Conservation (phyloP, 129 eudicot genomes). For the Centaurea solstitialis region DNA sequence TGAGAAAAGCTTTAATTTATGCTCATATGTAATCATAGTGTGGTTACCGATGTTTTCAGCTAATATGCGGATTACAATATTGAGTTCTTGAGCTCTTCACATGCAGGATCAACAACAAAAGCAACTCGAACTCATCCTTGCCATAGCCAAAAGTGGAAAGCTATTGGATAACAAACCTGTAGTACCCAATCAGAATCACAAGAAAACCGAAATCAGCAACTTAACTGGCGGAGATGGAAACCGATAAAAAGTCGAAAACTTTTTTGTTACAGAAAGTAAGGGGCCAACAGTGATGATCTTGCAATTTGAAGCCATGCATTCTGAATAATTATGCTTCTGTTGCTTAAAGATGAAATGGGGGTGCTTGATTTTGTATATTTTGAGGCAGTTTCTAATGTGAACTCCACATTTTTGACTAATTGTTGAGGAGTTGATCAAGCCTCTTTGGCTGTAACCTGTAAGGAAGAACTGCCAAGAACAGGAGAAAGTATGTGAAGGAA, state of each 20-base stretch:
- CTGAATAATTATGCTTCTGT: slow-evolving; percentile 17
- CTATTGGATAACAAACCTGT: slow-evolving; percentile 31
- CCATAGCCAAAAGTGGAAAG: slow-evolving; percentile 43
- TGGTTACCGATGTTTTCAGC: background rate
- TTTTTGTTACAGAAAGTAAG: background rate
- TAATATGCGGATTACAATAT: background rate
- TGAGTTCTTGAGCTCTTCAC: slow-evolving; percentile 9
- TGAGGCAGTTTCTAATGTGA: slow-evolving; percentile 13
- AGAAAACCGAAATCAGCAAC: slow-evolving; percentile 22
- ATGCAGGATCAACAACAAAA: slow-evolving; percentile 50
- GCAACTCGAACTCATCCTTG: slow-evolving; percentile 47
- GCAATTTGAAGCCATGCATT: slow-evolving; percentile 20
- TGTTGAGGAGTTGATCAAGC: slow-evolving; percentile 12
- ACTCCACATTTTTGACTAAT: slow-evolving; percentile 4
- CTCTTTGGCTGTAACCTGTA: background rate
- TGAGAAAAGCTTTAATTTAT: background rate
- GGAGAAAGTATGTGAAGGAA: slow-evolving; percentile 19
- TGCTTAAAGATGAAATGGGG: slow-evolving; percentile 10
- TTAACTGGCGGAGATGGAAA: slow-evolving; percentile 28
- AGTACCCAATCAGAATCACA: slow-evolving; percentile 24
- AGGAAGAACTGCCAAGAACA: background rate
- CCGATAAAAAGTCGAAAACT: slow-evolving; percentile 18
- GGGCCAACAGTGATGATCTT: slow-evolving; percentile 8
- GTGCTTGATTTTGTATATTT: slow-evolving; percentile 27
- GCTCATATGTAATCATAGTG: background rate